Conservation (phyloP, 2,329 filamentous ascomycete genomes). For the Fusarium albidum region DNA sequence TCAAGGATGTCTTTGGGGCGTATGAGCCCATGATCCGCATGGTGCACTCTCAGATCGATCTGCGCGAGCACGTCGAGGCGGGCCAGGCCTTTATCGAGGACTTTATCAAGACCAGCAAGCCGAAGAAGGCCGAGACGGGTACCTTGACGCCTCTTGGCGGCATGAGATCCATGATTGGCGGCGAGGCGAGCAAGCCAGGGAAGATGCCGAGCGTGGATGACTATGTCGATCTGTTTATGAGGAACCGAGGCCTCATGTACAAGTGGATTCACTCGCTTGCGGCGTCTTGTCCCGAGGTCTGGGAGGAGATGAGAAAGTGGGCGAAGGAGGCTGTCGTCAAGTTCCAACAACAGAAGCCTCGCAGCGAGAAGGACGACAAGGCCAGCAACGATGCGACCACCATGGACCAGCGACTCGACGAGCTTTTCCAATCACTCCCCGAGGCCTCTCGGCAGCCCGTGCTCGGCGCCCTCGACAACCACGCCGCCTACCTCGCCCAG, state of each 20-base stretch:
- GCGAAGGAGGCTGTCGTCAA: constrained; percentile 63
- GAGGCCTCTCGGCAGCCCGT: constrained; percentile 55
- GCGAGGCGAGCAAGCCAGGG: constrained; percentile 33
- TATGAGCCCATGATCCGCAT: constrained; percentile 79
- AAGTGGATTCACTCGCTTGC: constrained; percentile 76
- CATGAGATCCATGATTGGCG: constrained; percentile 3
- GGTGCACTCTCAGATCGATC: constrained; percentile 75
- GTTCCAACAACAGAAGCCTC: constrained; percentile 53
- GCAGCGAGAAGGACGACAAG: background rate
- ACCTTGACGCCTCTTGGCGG: constrained; percentile 29
- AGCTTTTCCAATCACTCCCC: constrained; percentile 57
- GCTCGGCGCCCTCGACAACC: constrained; percentile 62
- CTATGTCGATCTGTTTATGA: constrained; percentile 71
- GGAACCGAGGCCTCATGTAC: constrained; percentile 70
- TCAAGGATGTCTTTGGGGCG: constrained; percentile 70
- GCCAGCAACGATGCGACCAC: constrained; percentile 36
- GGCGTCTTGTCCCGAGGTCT: constrained; percentile 72
- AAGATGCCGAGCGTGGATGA: constrained; percentile 72
- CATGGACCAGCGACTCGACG: constrained; percentile 51
- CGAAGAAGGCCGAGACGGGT: constrained; percentile 46
- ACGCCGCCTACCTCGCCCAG: constrained; percentile 65
- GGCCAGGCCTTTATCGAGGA: constrained; percentile 75
- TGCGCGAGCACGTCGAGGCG: constrained; percentile 73
- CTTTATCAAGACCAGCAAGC: constrained; percentile 68
- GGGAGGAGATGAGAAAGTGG: constrained; percentile 68